Evolutionary conservation across 2,329 filamentous ascomycete species (phyloP), one percentile per base, ranked within the genome.

Genomic region (Sphaerulina musiva): DNA sequence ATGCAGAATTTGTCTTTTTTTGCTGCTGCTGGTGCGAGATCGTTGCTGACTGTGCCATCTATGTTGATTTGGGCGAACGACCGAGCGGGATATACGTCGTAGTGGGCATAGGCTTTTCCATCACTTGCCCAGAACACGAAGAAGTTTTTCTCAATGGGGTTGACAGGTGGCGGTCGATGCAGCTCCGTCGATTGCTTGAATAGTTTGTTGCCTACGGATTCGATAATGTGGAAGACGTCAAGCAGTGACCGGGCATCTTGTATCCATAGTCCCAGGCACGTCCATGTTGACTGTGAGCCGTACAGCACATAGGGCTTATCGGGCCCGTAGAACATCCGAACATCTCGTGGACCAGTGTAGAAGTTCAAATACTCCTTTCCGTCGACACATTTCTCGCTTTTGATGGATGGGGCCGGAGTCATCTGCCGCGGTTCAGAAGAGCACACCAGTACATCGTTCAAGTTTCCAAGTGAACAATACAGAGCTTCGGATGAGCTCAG

Each of bases 121-220:
- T 69, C 54, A 0, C 56, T 54, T 57, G 82, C 80, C 80, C 80
- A 84, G 68, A 83, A 84, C 2, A 80, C 56, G 59, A 83, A 84
- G 72, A 75, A 84, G 61, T 84, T 84, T 74, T 83, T 83, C 68
- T 84, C 80, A 26, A 83, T 61, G 0, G 60, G 36, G 2, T 64
- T 62, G 60, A 70, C 77, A 0, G 77, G 74, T 1, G 60, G 54
- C 0, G 79, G 80, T 0, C 80, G 70, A 38, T 77, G 75, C 2
- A 84, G 64, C 57, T 83, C 81, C 1, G 74, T 79, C 0, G 73
- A 73, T 0, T 61, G 45, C 10, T 63, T 62, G 63, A 80, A 82
- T 7, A 64, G 55, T 12, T 47, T 34, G 46, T 40, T 23, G 10
- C 39, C 46, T 69, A 17, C 20, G 40, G 10, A 64, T 2, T 62